These are phyloP conservation scores for Colletotrichum agaves DNA, from an alignment of 2,329 filamentous ascomycete species.

Conservation along the genomic window DNA sequence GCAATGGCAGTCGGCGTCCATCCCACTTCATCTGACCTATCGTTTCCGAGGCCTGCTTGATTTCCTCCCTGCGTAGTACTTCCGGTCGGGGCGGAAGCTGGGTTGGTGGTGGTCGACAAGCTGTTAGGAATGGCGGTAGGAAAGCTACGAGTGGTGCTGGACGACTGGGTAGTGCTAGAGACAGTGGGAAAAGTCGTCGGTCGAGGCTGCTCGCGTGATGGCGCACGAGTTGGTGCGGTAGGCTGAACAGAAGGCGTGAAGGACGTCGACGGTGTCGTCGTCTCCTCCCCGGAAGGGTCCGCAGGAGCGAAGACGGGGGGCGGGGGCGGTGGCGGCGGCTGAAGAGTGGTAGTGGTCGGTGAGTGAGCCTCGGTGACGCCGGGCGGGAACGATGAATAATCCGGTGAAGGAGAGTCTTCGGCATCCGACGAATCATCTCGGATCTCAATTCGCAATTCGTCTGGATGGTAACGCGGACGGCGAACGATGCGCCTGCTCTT, in stretches of 20 bases:
- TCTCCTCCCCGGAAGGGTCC: constrained; percentile 7
- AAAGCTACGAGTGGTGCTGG: neutral
- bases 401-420: constrained; percentile 32
- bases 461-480: constrained; percentile 11
- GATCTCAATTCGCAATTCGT: constrained; percentile 24
- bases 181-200: neutral
- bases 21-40: constrained; percentile 11
- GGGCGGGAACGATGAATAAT: constrained; percentile 9
- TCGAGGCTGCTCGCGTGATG: neutral
- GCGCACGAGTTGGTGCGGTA: neutral
- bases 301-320: constrained; percentile 25
- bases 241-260: neutral
- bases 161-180: neutral
- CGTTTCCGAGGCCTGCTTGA: constrained; percentile 18
- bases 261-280: neutral
- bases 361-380: constrained; percentile 2
- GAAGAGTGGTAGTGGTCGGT: constrained; percentile 8
- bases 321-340: constrained; percentile 1
- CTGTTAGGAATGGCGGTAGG: constrained; percentile 12
- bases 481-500: constrained; percentile 9
- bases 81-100: neutral
- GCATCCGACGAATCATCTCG: constrained; percentile 28
- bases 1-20: constrained; percentile 35
- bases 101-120: constrained; percentile 4
- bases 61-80: constrained; percentile 3